phyloP scores from a whole-genome alignment of 208 protist species.

The Lotmaria passim region DNA sequence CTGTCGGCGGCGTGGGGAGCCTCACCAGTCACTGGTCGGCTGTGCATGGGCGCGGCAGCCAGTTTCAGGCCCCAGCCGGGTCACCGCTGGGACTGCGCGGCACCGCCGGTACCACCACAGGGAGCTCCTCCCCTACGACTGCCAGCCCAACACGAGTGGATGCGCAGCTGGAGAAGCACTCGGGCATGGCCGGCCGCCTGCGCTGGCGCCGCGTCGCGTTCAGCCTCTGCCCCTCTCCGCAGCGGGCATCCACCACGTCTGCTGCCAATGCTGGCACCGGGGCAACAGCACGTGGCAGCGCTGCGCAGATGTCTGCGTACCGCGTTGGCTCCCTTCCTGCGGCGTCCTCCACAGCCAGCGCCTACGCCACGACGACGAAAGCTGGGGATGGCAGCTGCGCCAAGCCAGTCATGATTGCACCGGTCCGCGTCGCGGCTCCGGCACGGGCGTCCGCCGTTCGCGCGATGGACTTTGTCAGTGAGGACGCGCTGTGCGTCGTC shows the following conservation, averaged over 20 bases:
- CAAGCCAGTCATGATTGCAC: constrained; percentile 1
- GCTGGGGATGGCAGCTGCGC: neutral
- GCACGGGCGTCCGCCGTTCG: constrained; percentile 19
- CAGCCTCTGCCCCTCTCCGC: constrained; percentile 2
- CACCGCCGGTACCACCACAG: neutral
- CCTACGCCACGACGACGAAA: too few relatives aligned
- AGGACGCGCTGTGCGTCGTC: constrained; percentile 47
- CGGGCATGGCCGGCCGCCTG: constrained; percentile 20
- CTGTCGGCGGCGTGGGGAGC: neutral
- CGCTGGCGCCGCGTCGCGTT: constrained; percentile 28
- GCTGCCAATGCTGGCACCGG: neutral
- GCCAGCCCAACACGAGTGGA: neutral
- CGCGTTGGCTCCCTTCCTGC: neutral
- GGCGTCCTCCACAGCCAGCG: neutral
- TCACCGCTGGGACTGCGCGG: constrained; percentile 2
- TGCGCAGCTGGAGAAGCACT: neutral
- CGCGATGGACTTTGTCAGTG: constrained; percentile 46
- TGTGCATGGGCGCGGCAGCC: neutral
- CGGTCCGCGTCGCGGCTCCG: constrained; percentile 22
- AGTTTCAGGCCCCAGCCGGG: neutral
- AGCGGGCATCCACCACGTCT: neutral
- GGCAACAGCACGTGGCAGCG: neutral
- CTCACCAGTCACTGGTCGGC: neutral
- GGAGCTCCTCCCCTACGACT: neutral
- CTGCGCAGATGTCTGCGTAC: neutral